phyloP scores from a whole-genome alignment of 2,329 filamentous ascomycete genomes.

The Apiospora malaysiana region DNA sequence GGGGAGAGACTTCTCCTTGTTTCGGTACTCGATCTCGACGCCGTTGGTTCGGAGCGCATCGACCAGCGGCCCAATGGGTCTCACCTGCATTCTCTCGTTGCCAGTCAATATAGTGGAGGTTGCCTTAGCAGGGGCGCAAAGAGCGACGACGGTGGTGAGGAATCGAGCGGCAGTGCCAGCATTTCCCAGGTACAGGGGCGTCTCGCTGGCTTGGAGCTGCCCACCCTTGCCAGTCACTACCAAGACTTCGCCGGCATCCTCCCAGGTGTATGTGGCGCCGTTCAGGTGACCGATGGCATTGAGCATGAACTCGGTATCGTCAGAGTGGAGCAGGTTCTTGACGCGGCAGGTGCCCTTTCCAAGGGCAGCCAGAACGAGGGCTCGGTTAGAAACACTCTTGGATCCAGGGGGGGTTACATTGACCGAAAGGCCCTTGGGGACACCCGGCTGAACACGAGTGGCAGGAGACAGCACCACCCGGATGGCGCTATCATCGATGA shows the following conservation, averaged over 20 bases:
- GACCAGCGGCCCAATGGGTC: constrained; percentile 91
- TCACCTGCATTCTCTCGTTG: constrained; percentile 94
- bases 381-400: constrained; percentile 96
- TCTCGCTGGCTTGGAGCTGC: constrained; percentile 73
- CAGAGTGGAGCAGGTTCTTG: constrained; percentile 91
- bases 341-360: constrained; percentile 86
- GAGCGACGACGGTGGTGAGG: constrained; percentile 86
- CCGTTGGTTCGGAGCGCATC: constrained; percentile 89
- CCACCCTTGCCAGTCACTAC: constrained; percentile 93
- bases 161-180: constrained; percentile 96
- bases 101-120: constrained; percentile 84
- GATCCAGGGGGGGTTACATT: constrained; percentile 90
- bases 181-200: constrained; percentile 90
- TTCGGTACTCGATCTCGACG: constrained; percentile 84
- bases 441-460: constrained; percentile 74
- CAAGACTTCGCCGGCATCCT: constrained; percentile 90
- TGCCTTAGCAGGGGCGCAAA: constrained; percentile 72
- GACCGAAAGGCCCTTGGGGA: constrained; percentile 69
- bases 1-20: constrained; percentile 82
- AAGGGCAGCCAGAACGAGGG: constrained; percentile 90
- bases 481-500: constrained; percentile 86
- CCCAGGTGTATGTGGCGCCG: constrained; percentile 90
- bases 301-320: constrained; percentile 97
- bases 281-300: constrained; percentile 85
- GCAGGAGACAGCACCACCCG: constrained; percentile 82